These are phyloP conservation scores for Plasmodium cynomolgi DNA, from an alignment of 169 alveolate species.

Conservation along the genomic window DNA sequence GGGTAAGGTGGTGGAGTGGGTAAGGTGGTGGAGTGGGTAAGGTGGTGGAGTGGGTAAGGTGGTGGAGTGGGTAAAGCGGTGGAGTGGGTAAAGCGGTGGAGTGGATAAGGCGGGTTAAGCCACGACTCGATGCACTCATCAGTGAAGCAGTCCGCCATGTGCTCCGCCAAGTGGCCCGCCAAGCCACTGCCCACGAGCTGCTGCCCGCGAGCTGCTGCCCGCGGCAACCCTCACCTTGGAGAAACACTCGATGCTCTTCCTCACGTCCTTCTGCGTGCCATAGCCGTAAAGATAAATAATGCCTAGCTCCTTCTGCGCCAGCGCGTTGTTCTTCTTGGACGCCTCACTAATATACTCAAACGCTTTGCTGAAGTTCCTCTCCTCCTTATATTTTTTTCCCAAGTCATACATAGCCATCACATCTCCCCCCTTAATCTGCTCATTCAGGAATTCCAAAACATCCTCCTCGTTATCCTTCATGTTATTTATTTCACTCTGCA, in stretches of 20 bases:
- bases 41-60: too few relatives aligned
- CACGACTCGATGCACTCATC: too few relatives aligned
- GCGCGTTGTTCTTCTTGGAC: constrained; percentile 55
- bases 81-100: too few relatives aligned
- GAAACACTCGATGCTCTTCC: constrained; percentile 58
- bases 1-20: too few relatives aligned
- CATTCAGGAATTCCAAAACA: constrained; percentile 57
- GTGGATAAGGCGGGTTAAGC: too few relatives aligned
- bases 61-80: too few relatives aligned
- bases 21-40: too few relatives aligned
- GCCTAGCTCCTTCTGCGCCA: constrained; percentile 63
- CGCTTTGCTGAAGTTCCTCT: constrained; percentile 62
- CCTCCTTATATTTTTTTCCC: constrained; percentile 74
- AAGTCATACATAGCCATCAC: constrained; percentile 74
- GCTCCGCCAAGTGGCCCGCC: too few relatives aligned
- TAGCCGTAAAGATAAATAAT: constrained; percentile 68
- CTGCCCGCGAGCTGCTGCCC: too few relatives aligned
- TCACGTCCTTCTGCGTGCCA: constrained; percentile 35
- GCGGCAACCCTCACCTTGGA: constrained; percentile 40
- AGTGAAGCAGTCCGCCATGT: too few relatives aligned
- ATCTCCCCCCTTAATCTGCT: constrained; percentile 73
- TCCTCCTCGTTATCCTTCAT: constrained; percentile 73
- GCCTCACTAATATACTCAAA: constrained; percentile 66
- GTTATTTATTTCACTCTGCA: constrained; percentile 67
- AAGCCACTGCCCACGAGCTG: too few relatives aligned